Evolutionary conservation across 306 rosid genomes (phyloP).

Genomic region (Gastrolobium bilobum): DNA sequence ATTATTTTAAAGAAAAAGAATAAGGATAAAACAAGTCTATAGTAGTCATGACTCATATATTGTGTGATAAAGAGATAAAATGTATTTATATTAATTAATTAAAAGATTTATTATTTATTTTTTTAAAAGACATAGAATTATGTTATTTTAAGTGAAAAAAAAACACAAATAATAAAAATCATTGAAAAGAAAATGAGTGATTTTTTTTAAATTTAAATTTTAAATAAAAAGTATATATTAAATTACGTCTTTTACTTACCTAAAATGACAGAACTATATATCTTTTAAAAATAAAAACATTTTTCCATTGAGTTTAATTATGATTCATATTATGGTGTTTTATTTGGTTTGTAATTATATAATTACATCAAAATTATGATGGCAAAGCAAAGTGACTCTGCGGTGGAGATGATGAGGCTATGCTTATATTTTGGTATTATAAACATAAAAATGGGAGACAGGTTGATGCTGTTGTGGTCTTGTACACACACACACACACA

Average conservation of each 20-base stretch:
- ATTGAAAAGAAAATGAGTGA: no score
- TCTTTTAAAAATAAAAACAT: no score
- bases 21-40: neutral
- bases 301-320: no score
- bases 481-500: slow-evolving; percentile 27
- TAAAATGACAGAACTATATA: no score
- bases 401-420: slow-evolving; percentile 58
- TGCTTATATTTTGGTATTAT: slow-evolving; percentile 60
- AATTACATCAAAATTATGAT: slow-evolving; percentile 27
- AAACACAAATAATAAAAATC: no score
- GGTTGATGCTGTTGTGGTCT: slow-evolving; percentile 37
- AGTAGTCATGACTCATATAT: neutral
- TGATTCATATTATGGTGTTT: neutral
- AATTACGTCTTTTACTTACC: no score
- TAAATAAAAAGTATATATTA: no score
- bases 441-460: slow-evolving; percentile 60
- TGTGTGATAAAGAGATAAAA: neutral
- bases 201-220: no score
- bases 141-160: no score
- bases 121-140: no score
- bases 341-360: neutral
- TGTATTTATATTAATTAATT: neutral
- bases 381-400: slow-evolving; percentile 27
- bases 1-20: neutral
- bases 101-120: no score